Evolutionary conservation across 2,329 filamentous ascomycete genomes (phyloP).

Genomic region (Scedosporium boydii): DNA sequence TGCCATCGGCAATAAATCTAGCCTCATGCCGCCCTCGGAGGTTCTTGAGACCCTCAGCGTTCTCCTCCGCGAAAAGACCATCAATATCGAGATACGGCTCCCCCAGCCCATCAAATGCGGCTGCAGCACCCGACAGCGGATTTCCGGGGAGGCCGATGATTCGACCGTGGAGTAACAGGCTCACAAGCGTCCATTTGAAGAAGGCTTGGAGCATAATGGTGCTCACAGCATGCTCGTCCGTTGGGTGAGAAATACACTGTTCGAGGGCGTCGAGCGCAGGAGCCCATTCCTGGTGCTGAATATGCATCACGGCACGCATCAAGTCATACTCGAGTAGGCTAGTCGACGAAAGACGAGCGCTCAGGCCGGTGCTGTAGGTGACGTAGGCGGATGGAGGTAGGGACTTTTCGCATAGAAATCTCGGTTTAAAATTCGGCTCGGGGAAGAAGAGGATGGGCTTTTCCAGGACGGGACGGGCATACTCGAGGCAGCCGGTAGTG

Average conservation of each 20-base stretch:
- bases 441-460: conserved; percentile 59
- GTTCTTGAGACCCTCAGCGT: conserved; percentile 48
- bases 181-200: conserved; percentile 80
- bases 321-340: conserved; percentile 60
- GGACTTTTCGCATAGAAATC: conserved; percentile 33
- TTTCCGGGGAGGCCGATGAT: conserved; percentile 12
- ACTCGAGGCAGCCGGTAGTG: conserved; percentile 39
- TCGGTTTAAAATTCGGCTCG: conserved; percentile 26
- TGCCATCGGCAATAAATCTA: conserved; percentile 64
- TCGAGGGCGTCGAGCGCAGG: conserved; percentile 54
- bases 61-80: conserved; percentile 10
- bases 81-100: conserved; percentile 61
- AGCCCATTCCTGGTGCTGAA: conserved; percentile 50
- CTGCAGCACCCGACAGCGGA: neutral
- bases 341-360: conserved; percentile 37
- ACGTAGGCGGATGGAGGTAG: conserved; percentile 48
- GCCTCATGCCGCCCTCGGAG: conserved; percentile 50
- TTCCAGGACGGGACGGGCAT: conserved; percentile 52
- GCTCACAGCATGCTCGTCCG: conserved; percentile 52
- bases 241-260: conserved; percentile 58
- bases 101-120: conserved; percentile 27
- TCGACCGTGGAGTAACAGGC: conserved; percentile 59
- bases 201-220: conserved; percentile 81
- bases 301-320: conserved; percentile 54
- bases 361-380: conserved; percentile 47